Evolutionary conservation across 331 rosid species (phyloP), one percentile per base, ranked within the genome.

Genomic region (Quercus phellos): DNA sequence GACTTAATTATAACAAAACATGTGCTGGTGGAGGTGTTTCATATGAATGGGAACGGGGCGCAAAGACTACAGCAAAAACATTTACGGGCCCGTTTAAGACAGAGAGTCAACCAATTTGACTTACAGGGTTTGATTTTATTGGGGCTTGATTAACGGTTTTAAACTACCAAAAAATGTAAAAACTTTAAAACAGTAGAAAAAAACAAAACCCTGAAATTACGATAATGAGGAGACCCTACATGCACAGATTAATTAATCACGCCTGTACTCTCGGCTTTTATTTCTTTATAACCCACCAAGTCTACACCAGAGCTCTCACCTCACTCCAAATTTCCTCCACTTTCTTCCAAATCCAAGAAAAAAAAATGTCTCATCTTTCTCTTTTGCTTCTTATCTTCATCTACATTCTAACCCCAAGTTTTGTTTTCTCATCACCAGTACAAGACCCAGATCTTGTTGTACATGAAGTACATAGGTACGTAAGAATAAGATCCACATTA

Each of bases 241-340:
- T 54, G 11, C 35, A 56, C 38, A 64, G 71, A 55, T 67, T 83
- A 92, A 93, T 94, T 83, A 92, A 93, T 94, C 98, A 91, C 98
- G 98, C 98, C 97, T 87, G 73, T 58, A 87, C 96, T 91, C 89
- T 77, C 90, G 97, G 98, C 98, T 91, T 89, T 80, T 80, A 68
- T 72, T 75, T 32, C 85, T 82, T 85, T 89, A 89, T 79, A 87
- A 68, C 30, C 73, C n/a, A 16, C 21, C 34, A 9, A 75, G 2
- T 54, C 56, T 69, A 60, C 71, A 72, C 81, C 56, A 9, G 56
- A 14, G 34, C 68, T 74, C 82, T 68, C 84, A 18, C 46, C 19
- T 14, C 64, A 32, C 22, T 18, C 27, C 27, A 12, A 46, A 12
- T 46, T 46, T 4, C 53, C 14, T 12, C 22, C 64, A 32, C 22